phyloP scores from a whole-genome alignment of 345 rosid genomes.

The Ceriops tagal region DNA sequence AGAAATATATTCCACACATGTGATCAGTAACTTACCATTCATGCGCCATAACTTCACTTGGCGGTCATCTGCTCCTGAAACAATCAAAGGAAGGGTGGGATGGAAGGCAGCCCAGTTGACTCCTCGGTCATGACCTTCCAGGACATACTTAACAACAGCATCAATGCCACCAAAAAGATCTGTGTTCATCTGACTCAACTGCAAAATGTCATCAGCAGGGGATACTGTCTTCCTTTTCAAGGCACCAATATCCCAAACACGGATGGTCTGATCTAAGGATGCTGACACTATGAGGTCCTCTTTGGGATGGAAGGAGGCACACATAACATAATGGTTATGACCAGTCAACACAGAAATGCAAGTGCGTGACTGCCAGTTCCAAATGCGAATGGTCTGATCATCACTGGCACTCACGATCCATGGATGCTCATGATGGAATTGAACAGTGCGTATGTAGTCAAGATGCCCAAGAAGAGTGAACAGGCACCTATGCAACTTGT shows the following conservation, averaged over 20 bases:
- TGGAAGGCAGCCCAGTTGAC: slow-evolving; percentile 99
- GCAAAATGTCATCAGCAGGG: slow-evolving; percentile 88
- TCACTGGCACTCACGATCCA: slow-evolving; percentile 99
- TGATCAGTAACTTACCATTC: slow-evolving; percentile 55
- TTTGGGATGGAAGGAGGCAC: slow-evolving; percentile 94
- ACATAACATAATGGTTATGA: slow-evolving; percentile 98
- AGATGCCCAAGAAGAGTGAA: slow-evolving; percentile 97
- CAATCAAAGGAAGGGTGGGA: slow-evolving; percentile 89
- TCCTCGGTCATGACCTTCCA: slow-evolving; percentile 98
- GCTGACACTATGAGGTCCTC: slow-evolving; percentile 98
- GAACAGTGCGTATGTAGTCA: slow-evolving; percentile 94
- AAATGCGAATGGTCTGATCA: slow-evolving; percentile 93
- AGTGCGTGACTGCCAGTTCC: slow-evolving; percentile 99
- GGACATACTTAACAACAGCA: slow-evolving; percentile 88
- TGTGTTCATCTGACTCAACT: slow-evolving; percentile 85
- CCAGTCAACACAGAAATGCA: slow-evolving; percentile 95
- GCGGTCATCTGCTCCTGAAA: slow-evolving; percentile 98
- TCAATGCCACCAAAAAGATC: slow-evolving; percentile 95
- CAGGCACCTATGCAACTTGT: slow-evolving; percentile 80
- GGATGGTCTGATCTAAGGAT: slow-evolving; percentile 91
- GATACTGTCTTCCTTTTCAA: slow-evolving; percentile 81
- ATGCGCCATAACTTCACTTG: slow-evolving; percentile 98
- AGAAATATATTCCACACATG: not conserved
- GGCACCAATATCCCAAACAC: slow-evolving; percentile 96
- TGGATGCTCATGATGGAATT: slow-evolving; percentile 92